phyloP scores from a whole-genome alignment of 2,329 filamentous ascomycete genomes.

The Exophiala aquamarina region DNA sequence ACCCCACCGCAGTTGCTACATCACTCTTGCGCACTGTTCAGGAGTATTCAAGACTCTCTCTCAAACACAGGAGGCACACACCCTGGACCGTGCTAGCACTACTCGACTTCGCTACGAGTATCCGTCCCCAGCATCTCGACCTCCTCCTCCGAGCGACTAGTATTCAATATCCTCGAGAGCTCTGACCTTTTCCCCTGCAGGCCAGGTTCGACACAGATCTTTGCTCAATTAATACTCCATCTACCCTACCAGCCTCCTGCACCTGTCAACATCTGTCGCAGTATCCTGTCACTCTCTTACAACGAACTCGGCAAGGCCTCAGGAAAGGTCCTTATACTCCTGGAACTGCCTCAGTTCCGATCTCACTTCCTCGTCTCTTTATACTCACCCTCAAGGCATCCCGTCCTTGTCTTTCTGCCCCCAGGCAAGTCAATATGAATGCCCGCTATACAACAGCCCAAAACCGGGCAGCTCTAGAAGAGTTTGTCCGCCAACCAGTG shows the following conservation, averaged over 20 bases:
- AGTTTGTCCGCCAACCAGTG: constrained; percentile 49
- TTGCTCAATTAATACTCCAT: constrained; percentile 13
- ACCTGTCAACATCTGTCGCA: constrained; percentile 20
- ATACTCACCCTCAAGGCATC: constrained; percentile 1
- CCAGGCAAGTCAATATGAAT: constrained; percentile 20
- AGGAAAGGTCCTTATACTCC: constrained; percentile 16
- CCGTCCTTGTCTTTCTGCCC: constrained; percentile 1
- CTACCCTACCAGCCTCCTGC: constrained; percentile 12
- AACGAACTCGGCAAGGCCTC: constrained; percentile 5
- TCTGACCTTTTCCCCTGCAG: constrained; percentile 22
- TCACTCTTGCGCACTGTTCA: constrained; percentile 24
- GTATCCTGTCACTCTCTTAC: constrained; percentile 18
- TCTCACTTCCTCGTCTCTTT: constrained; percentile 8
- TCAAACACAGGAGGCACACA: constrained; percentile 26
- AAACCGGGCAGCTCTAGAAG: constrained; percentile 47
- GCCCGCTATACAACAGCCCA: constrained; percentile 24
- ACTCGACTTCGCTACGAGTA: background rate
- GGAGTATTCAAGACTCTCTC: constrained; percentile 20
- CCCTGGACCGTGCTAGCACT: constrained; percentile 20
- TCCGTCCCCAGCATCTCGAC: constrained; percentile 1
- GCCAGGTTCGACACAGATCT: constrained; percentile 19
- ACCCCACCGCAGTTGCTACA: constrained; percentile 21
- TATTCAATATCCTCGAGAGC: constrained; percentile 16
- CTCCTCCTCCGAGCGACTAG: too few relatives aligned
- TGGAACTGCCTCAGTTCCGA: constrained; percentile 15